Conservation (phyloP, 192 early-diverging fungal genomes). For the Podila epicladia region DNA sequence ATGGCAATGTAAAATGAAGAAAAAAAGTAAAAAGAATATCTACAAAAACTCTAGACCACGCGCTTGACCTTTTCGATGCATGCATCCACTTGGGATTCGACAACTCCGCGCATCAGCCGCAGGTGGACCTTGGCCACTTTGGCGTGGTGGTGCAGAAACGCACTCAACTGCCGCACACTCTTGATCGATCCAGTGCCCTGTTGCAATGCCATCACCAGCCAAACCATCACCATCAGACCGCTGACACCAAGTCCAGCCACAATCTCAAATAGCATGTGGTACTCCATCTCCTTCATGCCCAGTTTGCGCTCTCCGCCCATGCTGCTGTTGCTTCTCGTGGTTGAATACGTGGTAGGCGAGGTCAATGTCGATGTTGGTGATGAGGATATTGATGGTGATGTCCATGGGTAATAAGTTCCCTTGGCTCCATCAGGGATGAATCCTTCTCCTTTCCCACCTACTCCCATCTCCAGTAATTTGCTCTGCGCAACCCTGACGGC, state of each 20-base stretch:
- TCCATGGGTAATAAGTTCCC: too few species aligned
- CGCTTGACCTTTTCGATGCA: conserved; percentile 22
- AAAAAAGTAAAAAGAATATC: background rate
- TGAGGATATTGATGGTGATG: background rate
- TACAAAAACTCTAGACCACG: conserved; percentile 7
- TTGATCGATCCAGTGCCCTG: conserved; percentile 3
- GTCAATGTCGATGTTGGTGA: background rate
- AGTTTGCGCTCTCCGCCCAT: background rate
- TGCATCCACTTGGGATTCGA: conserved; percentile 13
- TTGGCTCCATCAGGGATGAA: background rate
- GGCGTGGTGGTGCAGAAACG: conserved; percentile 2
- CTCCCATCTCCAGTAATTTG: background rate
- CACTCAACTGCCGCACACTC: background rate
- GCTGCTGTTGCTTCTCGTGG: background rate
- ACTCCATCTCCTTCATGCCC: conserved; percentile 47
- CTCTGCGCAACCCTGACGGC: background rate
- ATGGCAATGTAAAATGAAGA: too few species aligned
- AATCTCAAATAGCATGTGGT: conserved; percentile 35
- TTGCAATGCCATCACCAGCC: conserved; percentile 22
- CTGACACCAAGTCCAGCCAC: conserved; percentile 25
- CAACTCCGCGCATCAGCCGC: background rate
- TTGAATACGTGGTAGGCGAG: background rate
- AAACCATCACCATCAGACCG: conserved; percentile 18
- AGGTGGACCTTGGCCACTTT: conserved; percentile 2
- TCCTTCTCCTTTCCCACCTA: background rate